Evolutionary conservation across 176 grass and related monocot genomes (phyloP), one percentile per base, ranked within the genome.

Genomic region (Puccinellia tenuiflora): DNA sequence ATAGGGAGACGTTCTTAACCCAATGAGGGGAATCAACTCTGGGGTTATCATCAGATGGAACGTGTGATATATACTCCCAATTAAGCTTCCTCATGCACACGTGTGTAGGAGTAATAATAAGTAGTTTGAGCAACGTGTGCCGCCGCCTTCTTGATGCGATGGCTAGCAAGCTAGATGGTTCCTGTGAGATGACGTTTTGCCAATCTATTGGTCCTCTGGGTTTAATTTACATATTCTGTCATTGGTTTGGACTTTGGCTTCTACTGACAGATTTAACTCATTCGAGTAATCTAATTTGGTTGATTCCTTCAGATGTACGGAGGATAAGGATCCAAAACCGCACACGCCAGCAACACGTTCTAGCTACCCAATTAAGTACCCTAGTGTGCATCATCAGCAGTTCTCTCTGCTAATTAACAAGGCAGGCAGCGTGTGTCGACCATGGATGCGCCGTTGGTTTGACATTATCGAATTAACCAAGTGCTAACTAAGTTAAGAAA

Each of bases 11-110:
- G 67, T 18, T 39, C 4, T 28, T 35, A 12, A 5, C 46, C 61
- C 30, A 54, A 86, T 20, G 4, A 21, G 37, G 48, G 13, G 43
- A 54, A 73, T 46, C 35, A 79, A 15, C 28, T 24, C 17, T 30
- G 16, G 9, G 45, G 25, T 29, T 51, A 51, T 50, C 70, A 15
- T 46, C n/a, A 29, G 57, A 28, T 6, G 45, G 25, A 74, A 51
- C 71, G 71, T 51, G 71, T 51, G 45, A 74, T 74, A 74, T 74
- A 73, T 30, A 73, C 25, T n/a, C n/a, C n/a, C n/a, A n/a, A n/a
- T n/a, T 43, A 73, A 46, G 13, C 28, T 8, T 28, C 29, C n/a
- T n/a, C 28, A 17, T 30, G 14, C 28, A 63, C 59, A 62, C 59
- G 59, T 62, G 59, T 62, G 15, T 16, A 4, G 60, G 46, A 48